A percentile compares a stretch with the other conserved stretches of the same genome.
Evolutionary conservation across 306 rosid species (phyloP).

Genomic region (Trifolium fragiferum): DNA sequence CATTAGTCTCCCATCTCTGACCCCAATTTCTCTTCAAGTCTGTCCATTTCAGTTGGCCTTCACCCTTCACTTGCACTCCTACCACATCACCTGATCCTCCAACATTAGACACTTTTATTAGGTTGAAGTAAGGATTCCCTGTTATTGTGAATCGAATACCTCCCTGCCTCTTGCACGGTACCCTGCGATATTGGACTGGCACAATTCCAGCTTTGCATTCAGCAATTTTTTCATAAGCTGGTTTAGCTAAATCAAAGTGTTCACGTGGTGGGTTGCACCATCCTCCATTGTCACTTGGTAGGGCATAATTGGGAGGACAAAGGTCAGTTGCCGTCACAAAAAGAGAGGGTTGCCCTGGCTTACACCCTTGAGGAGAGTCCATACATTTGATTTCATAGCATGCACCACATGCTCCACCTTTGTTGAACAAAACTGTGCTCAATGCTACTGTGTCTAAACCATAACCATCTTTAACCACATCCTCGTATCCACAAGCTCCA

Average conservation of each 20-base stretch:
- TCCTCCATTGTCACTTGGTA: slow-evolving; percentile 61
- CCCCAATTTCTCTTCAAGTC: slow-evolving; percentile 69
- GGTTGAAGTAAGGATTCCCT: slow-evolving; percentile 76
- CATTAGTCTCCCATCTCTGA: slow-evolving; percentile 71
- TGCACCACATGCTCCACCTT: slow-evolving; percentile 70
- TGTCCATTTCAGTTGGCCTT: slow-evolving; percentile 60
- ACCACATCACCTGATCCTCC: slow-evolving; percentile 78
- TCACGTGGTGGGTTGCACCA: slow-evolving; percentile 87
- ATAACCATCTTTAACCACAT: slow-evolving; percentile 72
- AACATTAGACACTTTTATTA: slow-evolving; percentile 68
- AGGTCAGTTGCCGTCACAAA: slow-evolving; percentile 68
- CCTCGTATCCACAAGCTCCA: slow-evolving; percentile 85
- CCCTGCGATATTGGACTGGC: slow-evolving; percentile 76
- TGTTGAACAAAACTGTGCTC: slow-evolving; percentile 65
- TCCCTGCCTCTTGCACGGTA: slow-evolving; percentile 65
- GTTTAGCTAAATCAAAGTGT: slow-evolving; percentile 79
- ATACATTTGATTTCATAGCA: slow-evolving; percentile 74
- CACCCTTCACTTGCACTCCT: slow-evolving; percentile 65
- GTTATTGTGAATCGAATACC: slow-evolving; percentile 73
- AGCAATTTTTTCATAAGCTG: slow-evolving; percentile 64
- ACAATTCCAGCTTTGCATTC: slow-evolving; percentile 60
- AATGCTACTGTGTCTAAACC: slow-evolving; percentile 73
- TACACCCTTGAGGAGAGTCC: slow-evolving; percentile 60
- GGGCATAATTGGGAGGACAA: slow-evolving; percentile 58
- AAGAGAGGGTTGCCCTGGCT: slow-evolving; percentile 51